Evolutionary conservation across 768 basidiomycete species (phyloP).

Genomic region (Thelephora aurantiotincta): DNA sequence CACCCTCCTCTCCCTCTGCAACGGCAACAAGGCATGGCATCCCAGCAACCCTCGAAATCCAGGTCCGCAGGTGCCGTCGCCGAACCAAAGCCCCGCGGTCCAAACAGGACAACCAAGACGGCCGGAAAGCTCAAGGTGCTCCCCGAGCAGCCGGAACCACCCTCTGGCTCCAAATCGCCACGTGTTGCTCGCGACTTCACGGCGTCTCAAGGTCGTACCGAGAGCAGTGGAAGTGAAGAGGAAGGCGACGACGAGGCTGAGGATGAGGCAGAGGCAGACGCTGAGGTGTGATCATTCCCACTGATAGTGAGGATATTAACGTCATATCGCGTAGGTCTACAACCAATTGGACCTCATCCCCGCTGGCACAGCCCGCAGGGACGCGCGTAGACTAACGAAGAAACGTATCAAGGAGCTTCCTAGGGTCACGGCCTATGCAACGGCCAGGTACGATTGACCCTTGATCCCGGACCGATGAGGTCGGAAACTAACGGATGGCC

Average conservation of each 20-base stretch:
- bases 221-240: constrained; percentile 33
- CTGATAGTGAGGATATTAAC: background rate
- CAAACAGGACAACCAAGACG: constrained; percentile 68
- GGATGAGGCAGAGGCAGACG: constrained; percentile 43
- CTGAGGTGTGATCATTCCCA: constrained; percentile 30
- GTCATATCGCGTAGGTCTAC: constrained; percentile 46
- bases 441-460: constrained; percentile 53
- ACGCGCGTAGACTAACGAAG: constrained; percentile 83
- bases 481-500: background rate
- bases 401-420: constrained; percentile 88
- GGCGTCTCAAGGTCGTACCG: constrained; percentile 8
- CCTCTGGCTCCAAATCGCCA: constrained; percentile 12
- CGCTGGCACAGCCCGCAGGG: constrained; percentile 83
- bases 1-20: background rate
- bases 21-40: constrained; percentile 8
- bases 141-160: constrained; percentile 65
- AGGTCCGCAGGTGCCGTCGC: constrained; percentile 5
- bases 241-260: constrained; percentile 63
- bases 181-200: constrained; percentile 1
- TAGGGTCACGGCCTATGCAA: constrained; percentile 92
- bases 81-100: constrained; percentile 51
- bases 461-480: background rate
- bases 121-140: constrained; percentile 81
- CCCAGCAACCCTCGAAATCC: constrained; percentile 9
- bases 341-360: constrained; percentile 90